Base-by-base conservation (phyloP, 495 filamentous ascomycete genomes). In the Penicillium fimorum region DNA sequence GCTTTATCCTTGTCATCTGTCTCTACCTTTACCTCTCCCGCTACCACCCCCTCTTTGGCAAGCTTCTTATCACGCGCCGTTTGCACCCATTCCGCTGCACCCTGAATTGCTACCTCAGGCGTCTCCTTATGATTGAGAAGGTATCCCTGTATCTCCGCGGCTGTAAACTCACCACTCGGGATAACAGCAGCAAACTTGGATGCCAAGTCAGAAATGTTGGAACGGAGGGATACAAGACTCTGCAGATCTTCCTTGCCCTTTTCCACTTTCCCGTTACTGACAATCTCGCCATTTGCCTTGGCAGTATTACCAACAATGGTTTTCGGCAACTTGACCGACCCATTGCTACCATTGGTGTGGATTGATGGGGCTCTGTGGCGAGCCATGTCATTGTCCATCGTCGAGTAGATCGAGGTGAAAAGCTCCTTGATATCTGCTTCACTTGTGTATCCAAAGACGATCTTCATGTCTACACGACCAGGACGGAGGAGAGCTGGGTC, bases 141-240 rank as follows among this genome's bases (percentile, higher is more conserved):
- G 61, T 83, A 88, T 4, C 88, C 88, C 69, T 93, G 89, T 33
- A 93, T 82, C 74, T 91, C 89, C 11, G 89, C 89, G 0, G 89
- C 87, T 17, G 80, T 84, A 60, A 91, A 88, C 57, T 82, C 82
- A 22, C 77, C 75, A 18, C 75, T 76, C 0, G 90, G 90, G 12
- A 96, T 70, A 38, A 70, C 64, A 9, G 69, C 61, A 0, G 87
- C 82, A 65, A 96, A 93, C 43, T 80, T 63, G 2, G 64, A 63
- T 0, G 87, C 79, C 53, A 84, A 65, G 0, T 48, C 55, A 9
- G 61, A 56, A 6, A 85, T 69, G 9, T 70, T 59, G 12, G 66
- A 61, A 4, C 45, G 60, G n/a, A 62, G 47, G 7, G 38, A 44
- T n/a, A 58, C 49, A 18, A 55, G 51, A n/a, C 15, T 15, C 24